Evolutionary conservation across 768 basidiomycete genomes (phyloP), one percentile per base, ranked within the genome.

Genomic region (Rhizopogon vulgaris): DNA sequence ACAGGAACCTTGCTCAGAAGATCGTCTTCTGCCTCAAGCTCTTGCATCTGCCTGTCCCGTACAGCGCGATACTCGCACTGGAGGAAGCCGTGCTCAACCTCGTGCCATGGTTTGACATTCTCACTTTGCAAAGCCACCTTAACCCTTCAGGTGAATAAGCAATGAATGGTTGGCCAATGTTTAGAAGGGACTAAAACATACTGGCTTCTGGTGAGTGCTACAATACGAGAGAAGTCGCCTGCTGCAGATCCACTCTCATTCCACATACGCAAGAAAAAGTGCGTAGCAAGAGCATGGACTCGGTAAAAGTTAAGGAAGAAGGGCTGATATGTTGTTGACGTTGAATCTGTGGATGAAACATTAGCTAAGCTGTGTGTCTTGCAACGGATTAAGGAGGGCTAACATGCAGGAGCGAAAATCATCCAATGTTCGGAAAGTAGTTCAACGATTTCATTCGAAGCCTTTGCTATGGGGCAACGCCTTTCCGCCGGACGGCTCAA

Each of bases 221-320:
- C 78, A 9, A 95, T 83, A 9, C 94, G 83, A 34, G 78, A 74
- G 57, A 93, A 91, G 68, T 95, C 93, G 17, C 75, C 83, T 11
- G 67, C 61, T 3, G 85, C 82, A 1, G 93, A 87, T 11, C 85
- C 84, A 60, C 87, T 89, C 64, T 95, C 93, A 58, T 77, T 80
- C 91, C 90, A 95, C 83, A 95, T 92, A 32, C 90, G 80, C n/a
- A 91, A 71, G 69, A 94, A 94, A 73, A 94, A 94, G 41, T 80
- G 80, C 3, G 85, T 82, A 5, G 87, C 87, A n/a, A 93, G 71
- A 9, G 78, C 73, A 66, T 96, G 93, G 4, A 92, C 84, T 56
- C 78, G 83, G 63, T 79, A 77, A 62, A 94, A 90, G 58, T 89
- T 88, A 56, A 94, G 76, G 70, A 94, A 88, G 71, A 92, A 91